Percentiles rank a stretch among this genome's conserved stretches.
Conservation (phyloP, 345 rosid species). For the Populus ilicifolia region DNA sequence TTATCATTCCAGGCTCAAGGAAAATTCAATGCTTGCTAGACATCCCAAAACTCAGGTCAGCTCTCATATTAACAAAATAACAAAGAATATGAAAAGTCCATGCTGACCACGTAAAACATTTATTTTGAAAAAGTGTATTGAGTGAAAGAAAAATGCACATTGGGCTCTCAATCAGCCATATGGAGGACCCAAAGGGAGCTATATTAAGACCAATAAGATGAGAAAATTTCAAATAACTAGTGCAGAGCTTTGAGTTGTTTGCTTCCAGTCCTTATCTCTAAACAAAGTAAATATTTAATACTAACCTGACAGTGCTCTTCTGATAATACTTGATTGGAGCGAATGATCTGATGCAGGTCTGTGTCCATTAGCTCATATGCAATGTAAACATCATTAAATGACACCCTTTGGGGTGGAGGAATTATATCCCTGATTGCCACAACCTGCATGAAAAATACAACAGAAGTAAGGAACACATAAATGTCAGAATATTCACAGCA, state of each 20-base stretch:
- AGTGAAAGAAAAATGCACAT: background rate
- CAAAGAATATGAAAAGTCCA: background rate
- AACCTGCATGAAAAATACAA: conserved; percentile 49
- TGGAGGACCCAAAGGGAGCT: background rate
- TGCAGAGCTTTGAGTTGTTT: background rate
- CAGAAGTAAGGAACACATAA: background rate
- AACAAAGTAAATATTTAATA: background rate
- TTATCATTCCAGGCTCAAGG: background rate
- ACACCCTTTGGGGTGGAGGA: conserved; percentile 64
- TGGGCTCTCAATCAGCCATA: background rate
- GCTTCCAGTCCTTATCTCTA: background rate
- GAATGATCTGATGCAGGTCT: conserved; percentile 60
- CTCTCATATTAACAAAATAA: background rate
- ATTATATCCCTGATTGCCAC: conserved; percentile 86
- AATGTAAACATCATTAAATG: conserved; percentile 78
- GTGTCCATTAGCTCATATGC: conserved; percentile 80
- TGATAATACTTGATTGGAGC: conserved; percentile 53
- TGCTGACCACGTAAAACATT: background rate
- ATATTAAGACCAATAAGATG: background rate
- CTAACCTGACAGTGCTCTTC: conserved; percentile 76
- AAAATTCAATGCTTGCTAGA: background rate
- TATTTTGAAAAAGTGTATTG: background rate
- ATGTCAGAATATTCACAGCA: background rate
- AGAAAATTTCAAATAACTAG: background rate
- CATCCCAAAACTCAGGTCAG: background rate